Conservation (phyloP, 1,284 basidiomycete species). For the Boletus hoseneyae region DNA sequence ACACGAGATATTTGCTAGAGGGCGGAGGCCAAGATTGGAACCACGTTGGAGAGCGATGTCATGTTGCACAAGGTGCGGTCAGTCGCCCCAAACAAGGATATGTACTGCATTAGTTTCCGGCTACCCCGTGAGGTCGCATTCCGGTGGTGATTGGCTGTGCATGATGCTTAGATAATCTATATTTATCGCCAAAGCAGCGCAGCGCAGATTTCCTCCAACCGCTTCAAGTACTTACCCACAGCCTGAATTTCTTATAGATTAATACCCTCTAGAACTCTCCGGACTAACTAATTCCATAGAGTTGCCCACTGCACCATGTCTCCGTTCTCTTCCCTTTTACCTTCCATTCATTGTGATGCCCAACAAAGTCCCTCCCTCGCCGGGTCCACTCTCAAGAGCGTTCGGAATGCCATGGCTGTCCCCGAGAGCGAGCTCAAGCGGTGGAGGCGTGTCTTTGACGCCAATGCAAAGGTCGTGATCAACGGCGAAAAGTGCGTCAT, state of each 20-base stretch:
- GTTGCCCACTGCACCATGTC: conserved; percentile 26
- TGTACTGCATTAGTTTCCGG: conserved; percentile 96
- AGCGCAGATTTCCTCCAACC: no score
- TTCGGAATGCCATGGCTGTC: conserved; percentile 65
- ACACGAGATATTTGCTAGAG: conserved; percentile 47
- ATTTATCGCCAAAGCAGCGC: conserved; percentile 13
- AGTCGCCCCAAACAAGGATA: conserved; percentile 96
- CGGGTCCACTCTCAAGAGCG: conserved; percentile 54
- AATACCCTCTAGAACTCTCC: conserved; percentile 25
- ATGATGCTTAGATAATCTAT: conserved; percentile 27
- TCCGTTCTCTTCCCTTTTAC: conserved; percentile 39
- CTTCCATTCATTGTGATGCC: conserved; percentile 53
- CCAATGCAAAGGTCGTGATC: conserved; percentile 67
- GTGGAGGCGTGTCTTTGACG: conserved; percentile 85
- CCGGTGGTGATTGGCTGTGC: conserved; percentile 13
- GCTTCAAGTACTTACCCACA: not conserved
- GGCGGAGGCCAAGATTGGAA: conserved; percentile 67
- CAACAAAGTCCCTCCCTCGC: conserved; percentile 38
- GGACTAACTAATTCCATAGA: conserved; percentile 27
- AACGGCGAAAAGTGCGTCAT: conserved; percentile 73
- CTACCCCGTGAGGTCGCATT: conserved; percentile 65
- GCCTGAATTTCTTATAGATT: conserved; percentile 25
- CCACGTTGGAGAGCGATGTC: conserved; percentile 50
- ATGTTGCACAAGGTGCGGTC: conserved; percentile 80
- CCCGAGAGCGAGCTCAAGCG: conserved; percentile 81